Conservation (phyloP, 768 basidiomycete genomes). For the button mushroom (Agaricus bisporus) region DNA sequence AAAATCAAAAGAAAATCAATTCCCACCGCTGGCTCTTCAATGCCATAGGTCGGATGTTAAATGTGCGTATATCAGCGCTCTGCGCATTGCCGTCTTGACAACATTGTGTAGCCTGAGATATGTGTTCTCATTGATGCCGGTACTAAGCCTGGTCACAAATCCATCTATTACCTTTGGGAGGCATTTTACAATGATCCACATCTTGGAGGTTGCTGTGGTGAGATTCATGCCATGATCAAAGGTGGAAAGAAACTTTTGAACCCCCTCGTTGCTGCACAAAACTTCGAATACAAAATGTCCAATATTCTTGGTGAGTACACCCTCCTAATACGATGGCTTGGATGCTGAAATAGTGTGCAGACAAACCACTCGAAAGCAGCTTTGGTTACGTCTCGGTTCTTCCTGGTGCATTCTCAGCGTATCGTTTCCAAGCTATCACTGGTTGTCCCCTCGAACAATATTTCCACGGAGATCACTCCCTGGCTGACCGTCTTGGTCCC, state of each 20-base stretch:
- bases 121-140: constrained; percentile 94
- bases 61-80: constrained; percentile 35
- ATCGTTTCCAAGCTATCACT: constrained; percentile 87
- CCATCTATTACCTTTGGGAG: constrained; percentile 94
- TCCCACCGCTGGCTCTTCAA: constrained; percentile 97
- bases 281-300: constrained; percentile 98
- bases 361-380: constrained; percentile 91
- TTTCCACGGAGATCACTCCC: constrained; percentile 82
- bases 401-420: constrained; percentile 96
- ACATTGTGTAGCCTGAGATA: constrained; percentile 63
- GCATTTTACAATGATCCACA: constrained; percentile 78
- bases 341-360: constrained; percentile 28
- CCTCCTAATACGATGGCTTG: constrained; percentile 59
- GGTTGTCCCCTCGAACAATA: constrained; percentile 84
- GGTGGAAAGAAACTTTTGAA: constrained; percentile 89
- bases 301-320: constrained; percentile 94
- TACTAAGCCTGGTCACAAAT: constrained; percentile 94
- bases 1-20: constrained; percentile 96
- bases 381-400: constrained; percentile 95
- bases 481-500: constrained; percentile 86
- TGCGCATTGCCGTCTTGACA: neutral
- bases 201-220: constrained; percentile 86
- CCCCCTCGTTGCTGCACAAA: constrained; percentile 90
- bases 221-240: constrained; percentile 96
- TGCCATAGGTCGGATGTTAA: constrained; percentile 76